phyloP scores from a whole-genome alignment of 495 filamentous ascomycete species.

The Hypoxylon trugodes region DNA sequence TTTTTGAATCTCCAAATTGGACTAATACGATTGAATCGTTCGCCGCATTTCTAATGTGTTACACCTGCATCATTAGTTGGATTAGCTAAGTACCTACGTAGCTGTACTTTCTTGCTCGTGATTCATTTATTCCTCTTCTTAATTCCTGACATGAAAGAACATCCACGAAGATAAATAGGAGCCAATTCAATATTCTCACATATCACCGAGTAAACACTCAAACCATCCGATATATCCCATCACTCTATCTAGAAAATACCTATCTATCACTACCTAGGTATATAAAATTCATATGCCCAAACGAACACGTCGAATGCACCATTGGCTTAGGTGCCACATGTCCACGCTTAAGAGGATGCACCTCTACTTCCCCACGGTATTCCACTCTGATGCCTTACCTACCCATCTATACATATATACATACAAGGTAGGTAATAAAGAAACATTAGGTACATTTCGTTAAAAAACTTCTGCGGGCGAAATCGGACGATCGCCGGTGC shows the following conservation, averaged over 20 bases:
- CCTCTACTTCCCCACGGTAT: not conserved
- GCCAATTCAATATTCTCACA: too few relatives aligned
- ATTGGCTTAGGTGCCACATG: conserved; percentile 34
- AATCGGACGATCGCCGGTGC: conserved; percentile 4
- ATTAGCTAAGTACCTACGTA: too few relatives aligned
- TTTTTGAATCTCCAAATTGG: too few relatives aligned
- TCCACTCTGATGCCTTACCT: not conserved
- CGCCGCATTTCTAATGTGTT: conserved; percentile 31
- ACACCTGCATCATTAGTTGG: too few relatives aligned
- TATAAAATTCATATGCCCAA: conserved; percentile 13
- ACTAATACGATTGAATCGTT: too few relatives aligned
- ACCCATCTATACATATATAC: not conserved
- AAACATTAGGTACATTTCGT: not conserved
- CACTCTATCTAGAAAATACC: not conserved
- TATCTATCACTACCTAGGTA: not conserved
- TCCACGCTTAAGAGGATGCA: conserved; percentile 32
- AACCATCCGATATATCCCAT: conserved; percentile 1
- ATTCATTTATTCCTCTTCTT: not conserved
- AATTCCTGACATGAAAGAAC: too few relatives aligned
- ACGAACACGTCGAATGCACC: conserved; percentile 27
- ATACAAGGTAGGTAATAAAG: not conserved
- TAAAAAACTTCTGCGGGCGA: not conserved
- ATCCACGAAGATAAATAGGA: too few relatives aligned
- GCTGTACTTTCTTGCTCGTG: too few relatives aligned
- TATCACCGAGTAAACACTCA: too few relatives aligned